Base-by-base conservation (phyloP, 345 rosid species). In the Acer yangbiense region DNA sequence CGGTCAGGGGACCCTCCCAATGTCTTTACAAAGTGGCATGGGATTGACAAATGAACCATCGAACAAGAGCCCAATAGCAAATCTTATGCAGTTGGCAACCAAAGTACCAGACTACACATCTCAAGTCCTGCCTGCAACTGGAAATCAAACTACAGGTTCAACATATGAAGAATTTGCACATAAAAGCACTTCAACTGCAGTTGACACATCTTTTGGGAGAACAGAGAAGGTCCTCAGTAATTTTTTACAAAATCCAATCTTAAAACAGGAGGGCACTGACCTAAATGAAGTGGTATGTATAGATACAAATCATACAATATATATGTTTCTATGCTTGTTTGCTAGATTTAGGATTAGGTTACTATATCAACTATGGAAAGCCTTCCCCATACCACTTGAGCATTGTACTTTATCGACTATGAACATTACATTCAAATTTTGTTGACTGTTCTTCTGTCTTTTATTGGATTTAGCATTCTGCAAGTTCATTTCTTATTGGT, bases 181-280 rank as follows among this genome's bases (percentile, higher is more conserved):
- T 20, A 73, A 72, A 52, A 75, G 76, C 73, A 6, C 74, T 74
- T 67, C 76, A 60, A 80, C 2, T 23, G 86, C 76, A 64, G 80
- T 1, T 29, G 88, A 88, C 3, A 21, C 88, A 21, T 78, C 91
- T 25, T 85, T 88, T 16, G 88, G 89, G 71, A 90, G 85, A 84
- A 94, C 99, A 35, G 99, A 96, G 81, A 85, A 91, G 77, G 97
- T 94, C 76, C 46, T 92, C 63, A 87, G 74, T 76, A 88, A 82
- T 83, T 94, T 94, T 79, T 87, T 91, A 13, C 92, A 90, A 72
- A 88, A 82, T 61, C 94, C 94, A 55, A 69, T 87, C 62, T 85
- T 92, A 69, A 93, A 85, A 73, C 88, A 88, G 66, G 91, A 80
- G 17, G 84, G 83, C 29, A 70, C 86, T n/a, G 65, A 79, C 79